phyloP scores from a whole-genome alignment of 495 filamentous ascomycete genomes.

The Chaetomium cochliodes region DNA sequence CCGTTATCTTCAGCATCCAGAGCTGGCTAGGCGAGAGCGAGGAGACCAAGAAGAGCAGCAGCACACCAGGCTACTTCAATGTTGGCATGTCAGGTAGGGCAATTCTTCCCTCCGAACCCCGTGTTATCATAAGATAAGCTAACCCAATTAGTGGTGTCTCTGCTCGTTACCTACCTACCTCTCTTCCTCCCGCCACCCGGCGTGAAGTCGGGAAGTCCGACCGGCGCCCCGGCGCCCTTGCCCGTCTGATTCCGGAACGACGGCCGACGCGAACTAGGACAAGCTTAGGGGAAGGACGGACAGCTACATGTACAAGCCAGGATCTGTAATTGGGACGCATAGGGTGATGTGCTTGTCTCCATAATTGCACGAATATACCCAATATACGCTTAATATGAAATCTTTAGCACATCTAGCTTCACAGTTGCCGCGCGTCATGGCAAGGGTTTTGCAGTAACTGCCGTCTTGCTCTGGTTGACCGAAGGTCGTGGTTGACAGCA shows the following conservation, averaged over 20 bases:
- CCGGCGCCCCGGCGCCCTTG: conserved; percentile 47
- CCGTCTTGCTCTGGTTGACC: not conserved
- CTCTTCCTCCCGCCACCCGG: conserved; percentile 67
- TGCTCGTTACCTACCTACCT: conserved; percentile 78
- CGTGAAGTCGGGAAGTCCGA: conserved; percentile 33
- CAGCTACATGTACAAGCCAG: not conserved
- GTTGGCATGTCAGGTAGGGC: conserved; percentile 81
- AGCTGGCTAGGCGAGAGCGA: conserved; percentile 82
- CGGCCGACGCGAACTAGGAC: not conserved
- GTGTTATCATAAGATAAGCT: conserved; percentile 23
- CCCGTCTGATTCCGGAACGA: conserved; percentile 25
- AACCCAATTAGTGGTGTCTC: conserved; percentile 63
- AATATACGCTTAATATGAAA: conserved; percentile 2
- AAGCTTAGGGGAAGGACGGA: not conserved
- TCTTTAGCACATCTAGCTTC: too few relatives aligned
- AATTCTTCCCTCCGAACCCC: not conserved
- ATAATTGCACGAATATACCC: conserved; percentile 15
- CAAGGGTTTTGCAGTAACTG: not conserved
- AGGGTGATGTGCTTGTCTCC: not conserved
- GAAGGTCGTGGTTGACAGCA: not conserved
- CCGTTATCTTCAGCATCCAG: conserved; percentile 81
- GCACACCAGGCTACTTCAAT: conserved; percentile 78
- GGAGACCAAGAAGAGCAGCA: conserved; percentile 63
- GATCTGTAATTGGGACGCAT: not conserved
- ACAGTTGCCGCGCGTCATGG: not conserved